phyloP scores from a whole-genome alignment of 208 protist species.

The Kentomonas sorsogonicus region DNA sequence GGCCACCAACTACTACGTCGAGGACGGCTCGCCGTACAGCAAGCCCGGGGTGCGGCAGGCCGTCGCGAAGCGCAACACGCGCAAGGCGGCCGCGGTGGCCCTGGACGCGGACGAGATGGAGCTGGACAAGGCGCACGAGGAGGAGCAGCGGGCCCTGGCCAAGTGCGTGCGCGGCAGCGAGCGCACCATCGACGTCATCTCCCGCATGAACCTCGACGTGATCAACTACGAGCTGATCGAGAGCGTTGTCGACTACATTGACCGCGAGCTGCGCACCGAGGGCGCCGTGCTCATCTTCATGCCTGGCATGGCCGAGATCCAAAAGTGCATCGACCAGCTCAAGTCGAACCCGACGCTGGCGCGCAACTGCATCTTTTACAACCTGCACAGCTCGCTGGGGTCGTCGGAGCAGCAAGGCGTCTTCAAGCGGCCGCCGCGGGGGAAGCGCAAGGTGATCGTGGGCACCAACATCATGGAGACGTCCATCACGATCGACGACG shows the following conservation, averaged over 20 bases:
- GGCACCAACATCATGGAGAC: slow-evolving; percentile 98
- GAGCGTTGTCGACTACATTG: slow-evolving; percentile 85
- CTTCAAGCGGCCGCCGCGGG: slow-evolving; percentile 80
- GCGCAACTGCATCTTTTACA: slow-evolving; percentile 69
- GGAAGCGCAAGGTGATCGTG: slow-evolving; percentile 93
- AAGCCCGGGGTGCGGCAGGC: slow-evolving; percentile 39
- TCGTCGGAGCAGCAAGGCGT: slow-evolving; percentile 90
- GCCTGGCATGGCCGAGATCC: slow-evolving; percentile 94
- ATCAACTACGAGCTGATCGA: slow-evolving; percentile 96
- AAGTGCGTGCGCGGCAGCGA: slow-evolving; percentile 36
- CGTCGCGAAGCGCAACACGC: slow-evolving; percentile 54
- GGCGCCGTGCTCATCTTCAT: slow-evolving; percentile 96
- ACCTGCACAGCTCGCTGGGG: slow-evolving; percentile 92
- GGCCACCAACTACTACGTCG: slow-evolving; percentile 64
- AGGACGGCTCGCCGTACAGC: slow-evolving; percentile 79
- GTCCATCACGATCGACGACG: slow-evolving; percentile 97
- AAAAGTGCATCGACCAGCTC: slow-evolving; percentile 81
- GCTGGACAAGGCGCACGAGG: slow-evolving; percentile 40
- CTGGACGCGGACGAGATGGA: slow-evolving; percentile 64
- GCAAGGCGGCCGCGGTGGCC: slow-evolving; percentile 44
- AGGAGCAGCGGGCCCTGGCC: slow-evolving; percentile 35
- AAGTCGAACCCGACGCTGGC: slow-evolving; percentile 44
- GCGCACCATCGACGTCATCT: slow-evolving; percentile 58
- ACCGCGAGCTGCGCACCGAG: slow-evolving; percentile 32
- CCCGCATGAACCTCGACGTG: slow-evolving; percentile 82